Evolutionary conservation across 352 stramenopile species (phyloP).

Genomic region (Pythium rhizo-oryzae): DNA sequence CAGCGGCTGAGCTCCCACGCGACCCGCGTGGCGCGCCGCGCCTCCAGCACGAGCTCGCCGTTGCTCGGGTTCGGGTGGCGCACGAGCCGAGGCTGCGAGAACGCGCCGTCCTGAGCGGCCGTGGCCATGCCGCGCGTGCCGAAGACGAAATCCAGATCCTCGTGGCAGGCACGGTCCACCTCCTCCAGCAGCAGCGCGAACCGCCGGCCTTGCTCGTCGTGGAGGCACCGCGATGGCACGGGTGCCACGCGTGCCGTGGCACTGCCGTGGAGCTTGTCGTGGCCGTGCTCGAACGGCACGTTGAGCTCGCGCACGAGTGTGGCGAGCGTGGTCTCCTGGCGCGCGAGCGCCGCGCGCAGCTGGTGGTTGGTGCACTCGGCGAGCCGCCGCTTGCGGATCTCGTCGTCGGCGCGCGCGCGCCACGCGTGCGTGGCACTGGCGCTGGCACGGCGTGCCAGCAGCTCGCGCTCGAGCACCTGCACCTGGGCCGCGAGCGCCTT

Average conservation of each 20-base stretch:
- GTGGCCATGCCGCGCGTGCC: background rate
- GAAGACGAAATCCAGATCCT: background rate
- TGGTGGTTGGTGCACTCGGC: constrained; percentile 1
- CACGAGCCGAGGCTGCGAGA: background rate
- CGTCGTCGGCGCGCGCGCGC: background rate
- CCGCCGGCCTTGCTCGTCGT: constrained; percentile 6
- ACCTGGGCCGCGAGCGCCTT: background rate
- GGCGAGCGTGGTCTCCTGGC: background rate
- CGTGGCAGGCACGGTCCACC: constrained; percentile 4
- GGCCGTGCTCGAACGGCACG: too few species aligned
- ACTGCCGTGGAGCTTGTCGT: background rate
- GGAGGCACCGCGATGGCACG: background rate
- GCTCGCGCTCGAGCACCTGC: background rate
- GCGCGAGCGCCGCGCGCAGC: background rate
- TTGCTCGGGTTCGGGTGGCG: background rate
- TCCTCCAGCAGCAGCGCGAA: constrained; percentile 3
- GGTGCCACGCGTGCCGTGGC: background rate
- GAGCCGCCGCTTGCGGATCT: constrained; percentile 4
- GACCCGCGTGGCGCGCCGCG: background rate
- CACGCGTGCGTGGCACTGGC: background rate
- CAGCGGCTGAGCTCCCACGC: background rate
- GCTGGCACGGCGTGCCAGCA: background rate
- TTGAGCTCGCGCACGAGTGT: background rate
- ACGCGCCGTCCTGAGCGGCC: background rate
- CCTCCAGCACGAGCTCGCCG: constrained; percentile 1